These are phyloP conservation scores for Stellera chamaejasme DNA, from an alignment of 345 rosid species.

Conservation along the genomic window DNA sequence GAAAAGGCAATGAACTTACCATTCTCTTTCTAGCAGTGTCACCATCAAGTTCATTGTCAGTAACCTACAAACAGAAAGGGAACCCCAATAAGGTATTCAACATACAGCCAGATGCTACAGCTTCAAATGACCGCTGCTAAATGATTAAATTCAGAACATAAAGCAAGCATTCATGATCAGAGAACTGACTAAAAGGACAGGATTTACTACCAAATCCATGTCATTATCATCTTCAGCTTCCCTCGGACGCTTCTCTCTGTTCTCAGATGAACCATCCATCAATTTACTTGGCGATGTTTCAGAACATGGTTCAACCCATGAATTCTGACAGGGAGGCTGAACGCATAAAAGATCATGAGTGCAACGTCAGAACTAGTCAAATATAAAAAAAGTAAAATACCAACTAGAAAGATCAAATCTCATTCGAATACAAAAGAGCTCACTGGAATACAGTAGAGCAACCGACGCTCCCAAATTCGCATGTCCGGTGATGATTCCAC, in stretches of 20 bases:
- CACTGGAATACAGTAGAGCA: constrained; percentile 78
- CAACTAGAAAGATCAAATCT: background rate
- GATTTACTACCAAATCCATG: constrained; percentile 31
- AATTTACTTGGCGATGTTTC: constrained; percentile 17
- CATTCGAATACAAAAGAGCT: constrained; percentile 12
- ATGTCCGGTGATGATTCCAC: constrained; percentile 42
- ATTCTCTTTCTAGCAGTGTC: constrained; percentile 54
- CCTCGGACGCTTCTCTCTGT: constrained; percentile 70
- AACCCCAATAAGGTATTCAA: constrained; percentile 3
- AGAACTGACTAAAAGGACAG: constrained; percentile 1
- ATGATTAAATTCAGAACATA: too few species aligned
- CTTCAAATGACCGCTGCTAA: background rate
- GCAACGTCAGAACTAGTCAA: background rate
- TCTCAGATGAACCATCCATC: constrained; percentile 30
- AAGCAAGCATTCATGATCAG: background rate
- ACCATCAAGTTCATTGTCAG: constrained; percentile 24
- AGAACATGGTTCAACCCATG: constrained; percentile 58
- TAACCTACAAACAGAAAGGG: constrained; percentile 32
- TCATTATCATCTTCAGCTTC: constrained; percentile 46
- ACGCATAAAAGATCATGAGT: background rate
- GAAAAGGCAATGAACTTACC: constrained; percentile 30
- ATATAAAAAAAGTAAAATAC: background rate
- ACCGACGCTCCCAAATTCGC: constrained; percentile 81
- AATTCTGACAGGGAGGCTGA: constrained; percentile 78
- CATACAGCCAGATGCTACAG: background rate